Conservation (phyloP, 2,329 filamentous ascomycete species). For the Stromatinia cepivora region DNA sequence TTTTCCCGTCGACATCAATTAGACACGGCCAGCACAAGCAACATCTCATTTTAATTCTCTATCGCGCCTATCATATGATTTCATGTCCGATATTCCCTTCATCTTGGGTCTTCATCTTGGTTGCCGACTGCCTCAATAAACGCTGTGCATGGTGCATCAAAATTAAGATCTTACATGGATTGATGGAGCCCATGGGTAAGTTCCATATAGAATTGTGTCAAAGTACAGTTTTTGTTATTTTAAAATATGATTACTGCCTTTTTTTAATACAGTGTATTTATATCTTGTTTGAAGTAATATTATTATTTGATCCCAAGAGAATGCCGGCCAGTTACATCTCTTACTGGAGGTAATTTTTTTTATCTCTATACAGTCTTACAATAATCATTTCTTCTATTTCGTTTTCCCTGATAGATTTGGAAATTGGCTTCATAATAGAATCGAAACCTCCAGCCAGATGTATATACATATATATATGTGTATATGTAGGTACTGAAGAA, state of each 20-base stretch:
- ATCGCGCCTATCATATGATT: conserved; percentile 23
- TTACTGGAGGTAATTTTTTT: background rate
- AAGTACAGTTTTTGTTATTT: background rate
- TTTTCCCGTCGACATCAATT: background rate
- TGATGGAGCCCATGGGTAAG: background rate
- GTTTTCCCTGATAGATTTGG: background rate
- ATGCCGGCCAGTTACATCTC: background rate
- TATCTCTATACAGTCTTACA: background rate
- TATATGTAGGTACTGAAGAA: background rate
- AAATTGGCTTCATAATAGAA: background rate
- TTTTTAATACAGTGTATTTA: background rate
- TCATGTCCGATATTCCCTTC: background rate
- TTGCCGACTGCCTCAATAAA: conserved; percentile 23
- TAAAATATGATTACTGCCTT: background rate
- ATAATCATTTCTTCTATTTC: background rate
- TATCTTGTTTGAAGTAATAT: background rate
- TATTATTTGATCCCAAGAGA: background rate
- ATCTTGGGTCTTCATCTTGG: conserved; percentile 10
- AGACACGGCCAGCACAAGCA: background rate
- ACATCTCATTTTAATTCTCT: conserved; percentile 14
- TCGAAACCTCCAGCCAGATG: background rate
- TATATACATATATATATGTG: background rate
- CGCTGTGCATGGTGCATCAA: conserved; percentile 25
- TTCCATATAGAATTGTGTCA: conserved; percentile 16
- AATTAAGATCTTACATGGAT: conserved; percentile 23